Evolutionary conservation across 164 flowering plant species (phyloP), one percentile per base, ranked within the genome.

Genomic region (Kingdonia uniflora): DNA sequence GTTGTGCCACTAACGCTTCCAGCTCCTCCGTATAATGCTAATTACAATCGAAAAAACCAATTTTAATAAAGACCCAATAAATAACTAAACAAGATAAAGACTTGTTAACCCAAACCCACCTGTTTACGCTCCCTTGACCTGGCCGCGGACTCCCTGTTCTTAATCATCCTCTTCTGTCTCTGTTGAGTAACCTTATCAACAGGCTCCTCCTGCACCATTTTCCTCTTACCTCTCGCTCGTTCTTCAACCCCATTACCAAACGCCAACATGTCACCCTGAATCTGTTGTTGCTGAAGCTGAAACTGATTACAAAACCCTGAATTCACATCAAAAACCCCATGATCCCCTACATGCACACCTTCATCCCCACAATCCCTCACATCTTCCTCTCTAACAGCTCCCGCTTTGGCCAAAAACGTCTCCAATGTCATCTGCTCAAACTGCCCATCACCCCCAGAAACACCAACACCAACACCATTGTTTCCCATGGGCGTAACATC

Each of bases 11-110:
- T 52, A 75, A 49, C 0, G 82, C 55, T 60, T 85, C 95, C 51
- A 88, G 55, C 67, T 85, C 89, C 14, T 74, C 71, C 38, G 82
- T 85, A 53, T 88, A 85, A 8, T 88, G 95, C 94, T 84, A 52
- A 38, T 70, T 20, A 20, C 17, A 39, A 7, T 50, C 44, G 53
- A 48, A 24, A 12, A 42, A 11, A 29, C 35, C 35, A 29, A 29
- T 29, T 3, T 29, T 8, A 29, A 29, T 3, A 29, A 8, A 29
- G 6, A 29, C 6, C 35, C 35, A 29, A 29, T 29, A 29, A 4
- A 29, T 8, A 29, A 29, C 35, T 29, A 8, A 29, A 29, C 35
- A 29, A 4, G 8, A 29, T 29, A 4, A 29, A 4, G 8, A 29
- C 4, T 3, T 29, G 4, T 29, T 8, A 29, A 29, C n/a, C n/a